phyloP scores from a whole-genome alignment of 495 filamentous ascomycete genomes.

The Chaetomium tenue region DNA sequence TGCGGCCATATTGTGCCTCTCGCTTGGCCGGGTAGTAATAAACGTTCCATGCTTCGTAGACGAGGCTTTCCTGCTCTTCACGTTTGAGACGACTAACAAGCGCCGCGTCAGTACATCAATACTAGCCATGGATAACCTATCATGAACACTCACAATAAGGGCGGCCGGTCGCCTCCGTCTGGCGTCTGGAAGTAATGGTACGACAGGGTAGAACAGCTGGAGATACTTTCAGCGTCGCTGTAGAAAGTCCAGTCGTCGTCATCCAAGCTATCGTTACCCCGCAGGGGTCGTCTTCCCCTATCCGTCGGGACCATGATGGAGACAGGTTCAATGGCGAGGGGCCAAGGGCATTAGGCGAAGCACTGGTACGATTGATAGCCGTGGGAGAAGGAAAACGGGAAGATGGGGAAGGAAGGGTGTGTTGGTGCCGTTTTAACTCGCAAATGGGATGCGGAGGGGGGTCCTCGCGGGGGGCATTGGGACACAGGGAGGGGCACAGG shows the following conservation, averaged over 20 bases:
- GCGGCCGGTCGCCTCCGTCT: neutral
- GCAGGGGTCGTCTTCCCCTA: slow-evolving; percentile 7
- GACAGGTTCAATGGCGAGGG: neutral
- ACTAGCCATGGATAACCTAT: too few species aligned
- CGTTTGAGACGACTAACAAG: slow-evolving; percentile 7
- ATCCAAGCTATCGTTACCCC: neutral
- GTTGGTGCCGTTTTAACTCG: slow-evolving; percentile 19
- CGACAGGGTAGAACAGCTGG: neutral
- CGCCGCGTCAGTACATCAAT: neutral
- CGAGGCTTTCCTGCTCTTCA: slow-evolving; percentile 3
- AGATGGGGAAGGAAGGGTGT: neutral
- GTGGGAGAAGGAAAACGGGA: neutral
- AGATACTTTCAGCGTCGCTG: slow-evolving; percentile 20
- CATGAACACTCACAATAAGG: slow-evolving; percentile 11
- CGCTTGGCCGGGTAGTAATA: slow-evolving; percentile 11
- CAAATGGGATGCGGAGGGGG: slow-evolving; percentile 4
- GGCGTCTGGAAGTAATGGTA: neutral
- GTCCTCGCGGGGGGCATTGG: neutral
- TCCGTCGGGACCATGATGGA: slow-evolving; percentile 5
- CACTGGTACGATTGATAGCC: neutral
- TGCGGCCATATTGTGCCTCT: neutral
- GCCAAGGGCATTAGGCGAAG: neutral
- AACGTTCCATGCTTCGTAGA: slow-evolving; percentile 25
- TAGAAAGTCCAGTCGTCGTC: slow-evolving; percentile 21
- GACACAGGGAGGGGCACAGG: slow-evolving; percentile 6